Evolutionary conservation across 2,329 filamentous ascomycete genomes (phyloP), one percentile per base, ranked within the genome.

Genomic region (Talaromyces piceae): DNA sequence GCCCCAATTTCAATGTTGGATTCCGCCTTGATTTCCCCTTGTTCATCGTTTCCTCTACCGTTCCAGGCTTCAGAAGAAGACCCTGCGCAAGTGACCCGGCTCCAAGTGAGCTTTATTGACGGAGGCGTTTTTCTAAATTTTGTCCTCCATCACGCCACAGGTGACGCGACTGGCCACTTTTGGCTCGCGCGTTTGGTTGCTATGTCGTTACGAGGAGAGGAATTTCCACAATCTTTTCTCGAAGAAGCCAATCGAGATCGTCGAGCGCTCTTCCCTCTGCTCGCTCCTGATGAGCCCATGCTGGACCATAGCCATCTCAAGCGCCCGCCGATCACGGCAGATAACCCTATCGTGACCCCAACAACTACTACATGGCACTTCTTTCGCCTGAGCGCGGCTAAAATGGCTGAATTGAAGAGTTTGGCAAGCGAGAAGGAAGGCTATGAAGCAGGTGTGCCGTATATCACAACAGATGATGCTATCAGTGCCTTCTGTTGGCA

Each of bases 221-320:
- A 47, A 37, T 43, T 46, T 23, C 41, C 47, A n/a, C 11, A 25
- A 13, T 30, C 20, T 8, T 26, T 51, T 8, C 41, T 54, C n/a
- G 31, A 54, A n/a, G 22, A 67, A 49, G 56, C 53, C 41, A 65
- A 53, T 62, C 63, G 47, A 55, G 55, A 56, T 66, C 22, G 55
- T 58, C 27, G 63, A 60, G 20, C 65, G 64, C 5, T 43, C 63
- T 27, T 45, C 66, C 13, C 53, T 67, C 3, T 61, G 56, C 30
- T 56, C 61, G 43, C 54, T 52, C 5, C 57, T 55, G n/a, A 44
- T 4, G 50, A 51, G 45, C n/a, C 63, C 68, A 30, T 66, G 68
- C 49, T 67, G 59, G 45, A 57, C 63, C 23, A 58, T 64, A 27
- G 65, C 66, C 44, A 63, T 59, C 43, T 62, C 54, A 12, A 62